A percentile compares a stretch with the other conserved stretches of the same genome.
Evolutionary conservation across 1,284 basidiomycete genomes (phyloP).

Genomic region (Ceraceosorus bombacis): DNA sequence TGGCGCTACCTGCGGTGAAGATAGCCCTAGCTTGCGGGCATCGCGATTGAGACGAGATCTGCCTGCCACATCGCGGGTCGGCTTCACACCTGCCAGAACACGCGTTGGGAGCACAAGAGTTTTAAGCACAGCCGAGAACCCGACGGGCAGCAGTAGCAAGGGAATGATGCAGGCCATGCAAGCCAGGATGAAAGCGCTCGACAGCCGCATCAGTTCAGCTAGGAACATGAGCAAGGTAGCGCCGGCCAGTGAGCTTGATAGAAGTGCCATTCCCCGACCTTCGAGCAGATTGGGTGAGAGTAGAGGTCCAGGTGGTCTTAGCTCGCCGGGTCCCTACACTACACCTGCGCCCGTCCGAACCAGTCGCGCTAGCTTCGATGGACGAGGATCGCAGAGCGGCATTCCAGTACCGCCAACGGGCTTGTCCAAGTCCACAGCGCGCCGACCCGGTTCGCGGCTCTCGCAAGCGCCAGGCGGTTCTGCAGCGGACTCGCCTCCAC

Average conservation of each 20-base stretch:
- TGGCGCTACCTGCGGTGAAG: conserved; percentile 19
- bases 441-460: conserved; percentile 26
- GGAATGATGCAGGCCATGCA: conserved; percentile 37
- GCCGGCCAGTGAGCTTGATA: conserved; percentile 15
- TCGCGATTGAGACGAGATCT: background rate
- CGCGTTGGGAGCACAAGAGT: background rate
- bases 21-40: conserved; percentile 12
- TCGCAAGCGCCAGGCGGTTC: conserved; percentile 13
- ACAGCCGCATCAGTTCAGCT: conserved; percentile 34
- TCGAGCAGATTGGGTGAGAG: conserved; percentile 32
- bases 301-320: conserved; percentile 11
- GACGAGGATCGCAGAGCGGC: conserved; percentile 20
- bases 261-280: conserved; percentile 39
- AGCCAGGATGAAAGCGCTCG: conserved; percentile 38
- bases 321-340: conserved; percentile 13
- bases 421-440: conserved; percentile 12
- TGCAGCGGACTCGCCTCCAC: background rate
- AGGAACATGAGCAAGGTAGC: conserved; percentile 20
- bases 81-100: background rate
- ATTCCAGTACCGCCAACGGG: conserved; percentile 38
- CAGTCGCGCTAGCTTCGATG: conserved; percentile 16
- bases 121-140: background rate
- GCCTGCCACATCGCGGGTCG: background rate
- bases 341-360: conserved; percentile 20
- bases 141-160: conserved; percentile 6